Evolutionary conservation across 805 yeast genomes (phyloP).

Genomic region (Jamesozyma piceae): DNA sequence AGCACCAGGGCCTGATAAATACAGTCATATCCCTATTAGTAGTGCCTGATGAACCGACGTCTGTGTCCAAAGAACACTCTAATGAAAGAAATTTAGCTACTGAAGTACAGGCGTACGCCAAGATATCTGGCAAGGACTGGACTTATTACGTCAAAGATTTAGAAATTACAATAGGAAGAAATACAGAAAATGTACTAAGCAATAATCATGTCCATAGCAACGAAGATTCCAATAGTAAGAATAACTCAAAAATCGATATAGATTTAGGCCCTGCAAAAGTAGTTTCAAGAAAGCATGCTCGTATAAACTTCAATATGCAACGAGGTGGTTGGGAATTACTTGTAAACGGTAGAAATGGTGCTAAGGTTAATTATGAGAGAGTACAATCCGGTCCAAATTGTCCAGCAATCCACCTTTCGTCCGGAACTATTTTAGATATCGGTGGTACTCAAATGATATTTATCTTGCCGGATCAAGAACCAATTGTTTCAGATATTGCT

Average conservation of each 20-base stretch:
- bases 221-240: background rate
- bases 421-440: conserved; percentile 88
- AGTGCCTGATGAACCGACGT: conserved; percentile 65
- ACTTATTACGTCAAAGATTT: conserved; percentile 83
- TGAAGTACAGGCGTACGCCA: conserved; percentile 97
- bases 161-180: conserved; percentile 75
- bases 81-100: conserved; percentile 55
- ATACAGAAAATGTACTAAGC: conserved; percentile 36
- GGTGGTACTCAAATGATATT: conserved; percentile 99
- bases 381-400: conserved; percentile 36
- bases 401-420: conserved; percentile 48
- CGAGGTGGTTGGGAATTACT: conserved; percentile 78
- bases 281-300: conserved; percentile 87
- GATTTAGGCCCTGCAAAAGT: conserved; percentile 96
- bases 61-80: conserved; percentile 62
- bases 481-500: conserved; percentile 42
- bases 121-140: conserved; percentile 89
- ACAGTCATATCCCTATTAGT: conserved; percentile 63
- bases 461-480: conserved; percentile 83
- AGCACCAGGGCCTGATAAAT: conserved; percentile 50
- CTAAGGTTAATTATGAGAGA: conserved; percentile 66
- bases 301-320: conserved; percentile 65
- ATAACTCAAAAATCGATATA: conserved; percentile 38
- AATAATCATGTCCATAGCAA: background rate
- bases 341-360: conserved; percentile 85